phyloP scores from a whole-genome alignment of 2,329 filamentous ascomycete species.

The Botrytis porri region DNA sequence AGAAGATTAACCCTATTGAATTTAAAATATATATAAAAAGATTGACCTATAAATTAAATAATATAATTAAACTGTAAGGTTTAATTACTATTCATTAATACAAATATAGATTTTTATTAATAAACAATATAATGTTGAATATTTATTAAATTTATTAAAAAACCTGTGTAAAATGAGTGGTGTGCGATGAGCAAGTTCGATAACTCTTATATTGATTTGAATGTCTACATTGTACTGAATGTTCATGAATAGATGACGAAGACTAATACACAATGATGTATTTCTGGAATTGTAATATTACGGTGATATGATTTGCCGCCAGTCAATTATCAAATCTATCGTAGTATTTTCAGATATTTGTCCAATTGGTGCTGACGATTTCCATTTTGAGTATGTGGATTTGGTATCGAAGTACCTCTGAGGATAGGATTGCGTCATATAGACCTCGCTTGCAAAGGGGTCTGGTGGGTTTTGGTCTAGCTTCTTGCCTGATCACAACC shows the following conservation, averaged over 20 bases:
- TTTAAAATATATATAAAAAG: too few relatives aligned
- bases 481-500: neutral
- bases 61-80: too few relatives aligned
- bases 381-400: neutral
- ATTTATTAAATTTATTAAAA: too few relatives aligned
- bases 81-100: too few relatives aligned
- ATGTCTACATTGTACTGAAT: neutral
- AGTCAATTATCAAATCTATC: neutral
- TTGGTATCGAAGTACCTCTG: neutral
- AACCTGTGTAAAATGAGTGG: too few relatives aligned
- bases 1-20: too few relatives aligned
- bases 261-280: neutral
- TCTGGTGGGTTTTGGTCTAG: neutral
- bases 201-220: too few relatives aligned
- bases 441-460: neutral
- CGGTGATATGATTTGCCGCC: neutral
- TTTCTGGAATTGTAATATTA: neutral
- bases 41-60: too few relatives aligned
- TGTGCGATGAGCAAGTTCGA: too few relatives aligned
- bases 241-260: neutral
- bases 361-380: too few relatives aligned
- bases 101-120: too few relatives aligned
- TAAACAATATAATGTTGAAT: too few relatives aligned
- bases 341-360: neutral
- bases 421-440: neutral